phyloP scores from a whole-genome alignment of 805 yeast species.

The Dipodascopsis uninucleata region DNA sequence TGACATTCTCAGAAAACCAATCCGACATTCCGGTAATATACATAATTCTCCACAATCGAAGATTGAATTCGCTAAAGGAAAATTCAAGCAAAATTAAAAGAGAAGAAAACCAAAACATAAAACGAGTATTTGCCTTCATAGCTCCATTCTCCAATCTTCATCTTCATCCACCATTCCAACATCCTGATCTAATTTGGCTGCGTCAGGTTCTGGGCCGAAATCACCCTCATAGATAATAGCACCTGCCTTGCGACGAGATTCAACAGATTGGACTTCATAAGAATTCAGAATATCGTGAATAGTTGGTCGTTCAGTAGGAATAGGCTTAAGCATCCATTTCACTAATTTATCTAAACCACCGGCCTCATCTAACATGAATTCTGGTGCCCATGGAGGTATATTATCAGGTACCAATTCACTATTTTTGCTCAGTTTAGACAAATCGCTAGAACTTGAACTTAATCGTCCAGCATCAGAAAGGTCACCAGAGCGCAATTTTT shows the following conservation, averaged over 20 bases:
- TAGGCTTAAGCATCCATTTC: conserved; percentile 83
- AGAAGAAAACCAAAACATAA: background rate
- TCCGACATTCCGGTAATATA: too few species aligned
- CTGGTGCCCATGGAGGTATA: conserved; percentile 81
- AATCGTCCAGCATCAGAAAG: conserved; percentile 67
- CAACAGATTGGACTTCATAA: conserved; percentile 74
- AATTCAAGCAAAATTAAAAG: conserved; percentile 2
- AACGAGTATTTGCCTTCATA: conserved; percentile 4
- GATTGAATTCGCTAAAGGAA: too few species aligned
- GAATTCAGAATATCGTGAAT: conserved; percentile 66
- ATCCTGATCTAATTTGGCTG: conserved; percentile 4
- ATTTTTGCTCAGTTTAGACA: conserved; percentile 35
- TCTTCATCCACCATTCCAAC: conserved; percentile 23
- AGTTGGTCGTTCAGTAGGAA: conserved; percentile 75
- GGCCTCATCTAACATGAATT: conserved; percentile 68
- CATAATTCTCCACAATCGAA: too few species aligned
- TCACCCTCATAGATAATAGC: conserved; percentile 96
- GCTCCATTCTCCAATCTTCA: conserved; percentile 31
- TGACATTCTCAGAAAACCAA: too few species aligned
- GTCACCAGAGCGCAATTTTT: conserved; percentile 90
- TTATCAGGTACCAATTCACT: conserved; percentile 15
- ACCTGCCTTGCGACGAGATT: conserved; percentile 78
- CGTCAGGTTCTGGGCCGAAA: conserved; percentile 72
- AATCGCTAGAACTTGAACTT: conserved; percentile 52
- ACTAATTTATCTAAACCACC: conserved; percentile 69